Evolutionary conservation across 2,329 filamentous ascomycete genomes (phyloP).

Genomic region (Colletotrichum spaethianum): DNA sequence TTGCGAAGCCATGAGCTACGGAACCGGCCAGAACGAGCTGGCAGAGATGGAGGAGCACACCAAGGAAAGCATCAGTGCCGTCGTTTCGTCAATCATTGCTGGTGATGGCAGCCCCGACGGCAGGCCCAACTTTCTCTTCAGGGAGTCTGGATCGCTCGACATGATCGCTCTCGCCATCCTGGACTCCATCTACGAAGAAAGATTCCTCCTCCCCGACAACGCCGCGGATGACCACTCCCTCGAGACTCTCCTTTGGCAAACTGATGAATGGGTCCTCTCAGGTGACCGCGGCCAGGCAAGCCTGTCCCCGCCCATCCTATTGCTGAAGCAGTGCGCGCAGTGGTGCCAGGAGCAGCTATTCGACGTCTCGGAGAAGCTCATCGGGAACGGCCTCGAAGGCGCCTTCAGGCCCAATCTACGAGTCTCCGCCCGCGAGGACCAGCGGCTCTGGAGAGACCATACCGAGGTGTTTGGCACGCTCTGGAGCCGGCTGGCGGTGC

Average conservation of each 20-base stretch:
- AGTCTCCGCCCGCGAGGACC: no score
- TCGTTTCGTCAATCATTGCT: neutral
- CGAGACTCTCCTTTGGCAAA: neutral
- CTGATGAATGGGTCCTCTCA: neutral
- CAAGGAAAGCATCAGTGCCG: neutral
- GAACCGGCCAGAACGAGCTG: neutral
- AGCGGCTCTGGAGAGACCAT: slow-evolving; percentile 1
- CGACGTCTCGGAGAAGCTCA: neutral
- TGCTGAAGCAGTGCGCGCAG: neutral
- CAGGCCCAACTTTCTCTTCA: neutral
- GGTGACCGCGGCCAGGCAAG: neutral
- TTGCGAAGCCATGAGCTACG: neutral
- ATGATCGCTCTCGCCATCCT: neutral
- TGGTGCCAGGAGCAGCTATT: slow-evolving; percentile 12
- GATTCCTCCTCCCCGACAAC: neutral
- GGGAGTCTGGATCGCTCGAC: neutral
- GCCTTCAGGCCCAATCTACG: neutral
- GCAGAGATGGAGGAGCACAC: neutral
- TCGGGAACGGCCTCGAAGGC: neutral
- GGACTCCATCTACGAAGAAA: neutral
- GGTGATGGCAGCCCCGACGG: neutral
- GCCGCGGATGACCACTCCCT: neutral
- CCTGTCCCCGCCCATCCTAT: neutral
- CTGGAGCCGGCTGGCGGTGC: neutral
- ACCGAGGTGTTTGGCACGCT: slow-evolving; percentile 12